Evolutionary conservation across 257 asterid species (phyloP).

Genomic region (Striga asiatica): DNA sequence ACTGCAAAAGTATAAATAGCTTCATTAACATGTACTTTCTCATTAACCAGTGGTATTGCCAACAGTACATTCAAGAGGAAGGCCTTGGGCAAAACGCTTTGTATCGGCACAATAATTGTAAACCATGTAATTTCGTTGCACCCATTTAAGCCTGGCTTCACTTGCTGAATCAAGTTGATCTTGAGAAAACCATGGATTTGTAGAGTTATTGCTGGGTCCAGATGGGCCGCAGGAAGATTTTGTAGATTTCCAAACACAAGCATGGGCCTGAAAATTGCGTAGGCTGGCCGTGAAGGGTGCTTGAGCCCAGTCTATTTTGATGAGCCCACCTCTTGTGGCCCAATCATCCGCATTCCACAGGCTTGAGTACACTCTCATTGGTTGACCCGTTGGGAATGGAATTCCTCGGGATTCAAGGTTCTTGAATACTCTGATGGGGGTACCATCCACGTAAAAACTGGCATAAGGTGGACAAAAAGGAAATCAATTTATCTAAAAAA

Average conservation of each 20-base stretch:
- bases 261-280: constrained; percentile 24
- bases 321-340: constrained; percentile 61
- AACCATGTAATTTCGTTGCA: constrained; percentile 38
- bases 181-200: constrained; percentile 9
- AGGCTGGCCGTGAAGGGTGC: constrained; percentile 50
- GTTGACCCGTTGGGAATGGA: constrained; percentile 32
- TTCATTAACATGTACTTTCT: too few relatives aligned
- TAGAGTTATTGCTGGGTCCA: background rate
- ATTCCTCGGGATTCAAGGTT: constrained; percentile 37
- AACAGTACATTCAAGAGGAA: constrained; percentile 33
- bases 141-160: constrained; percentile 36
- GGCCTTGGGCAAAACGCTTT: constrained; percentile 38
- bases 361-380: constrained; percentile 46
- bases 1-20: too few relatives aligned
- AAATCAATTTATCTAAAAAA: too few relatives aligned
- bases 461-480: too few relatives aligned
- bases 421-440: constrained; percentile 45
- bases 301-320: constrained; percentile 52
- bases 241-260: too few relatives aligned
- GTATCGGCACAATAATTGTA: constrained; percentile 47
- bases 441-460: constrained; percentile 32
- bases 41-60: too few relatives aligned
- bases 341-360: constrained; percentile 57
- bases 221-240: too few relatives aligned
- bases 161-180: constrained; percentile 20